Base-by-base conservation (phyloP, 2,329 filamentous ascomycete genomes). In the Fusarium globosum region DNA sequence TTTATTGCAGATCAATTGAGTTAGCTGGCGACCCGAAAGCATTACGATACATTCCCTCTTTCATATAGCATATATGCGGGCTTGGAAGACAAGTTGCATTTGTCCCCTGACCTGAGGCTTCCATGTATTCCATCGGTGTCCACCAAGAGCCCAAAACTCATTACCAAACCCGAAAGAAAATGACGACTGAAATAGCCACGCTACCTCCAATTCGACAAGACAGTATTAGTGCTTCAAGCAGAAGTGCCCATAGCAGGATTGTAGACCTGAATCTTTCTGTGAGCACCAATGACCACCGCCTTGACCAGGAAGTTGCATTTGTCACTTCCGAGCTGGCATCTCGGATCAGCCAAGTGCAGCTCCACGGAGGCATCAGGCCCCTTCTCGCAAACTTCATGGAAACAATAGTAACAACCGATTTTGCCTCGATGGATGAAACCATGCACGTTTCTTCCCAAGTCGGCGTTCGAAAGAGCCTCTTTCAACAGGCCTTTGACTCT, bases 361-460 rank as follows among this genome's bases (percentile, higher is more conserved):
- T n/a, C 30, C 1, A 8, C 6, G 0, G 6, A 28, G 2, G 49
- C 38, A 10, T 2, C 0, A 0, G 30, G 5, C 1, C 59, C 59
- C n/a, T 61, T 56, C 0, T 56, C 33, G 33, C 23, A 61, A 4
- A 45, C 35, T 4, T 45, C 39, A 4, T 61, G 59, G 2, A 61
- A 57, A 16, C 59, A 61, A 10, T 38, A 36, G 30, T 56, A 61
- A 2, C 10, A 1, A 1, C 16, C 33, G 2, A 1, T 6, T 4
- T 2, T 36, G 1, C 9, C 30, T 20, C 1, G 4, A 26, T 7
- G 30, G 7, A 28, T 28, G 7, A 28, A 28, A 8, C 7, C 28
- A 28, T 8, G 9, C 28, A 28, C 2, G 3, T 28, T 28, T 28
- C 28, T 28, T 9, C 28, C 28, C 28, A 28, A 28, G 28, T 28